A percentile compares a stretch with the other conserved stretches of the same genome.
These are phyloP conservation scores for Furcasterigmium sp. DNA, from an alignment of 2,329 filamentous ascomycete species.

Conservation along the genomic window DNA sequence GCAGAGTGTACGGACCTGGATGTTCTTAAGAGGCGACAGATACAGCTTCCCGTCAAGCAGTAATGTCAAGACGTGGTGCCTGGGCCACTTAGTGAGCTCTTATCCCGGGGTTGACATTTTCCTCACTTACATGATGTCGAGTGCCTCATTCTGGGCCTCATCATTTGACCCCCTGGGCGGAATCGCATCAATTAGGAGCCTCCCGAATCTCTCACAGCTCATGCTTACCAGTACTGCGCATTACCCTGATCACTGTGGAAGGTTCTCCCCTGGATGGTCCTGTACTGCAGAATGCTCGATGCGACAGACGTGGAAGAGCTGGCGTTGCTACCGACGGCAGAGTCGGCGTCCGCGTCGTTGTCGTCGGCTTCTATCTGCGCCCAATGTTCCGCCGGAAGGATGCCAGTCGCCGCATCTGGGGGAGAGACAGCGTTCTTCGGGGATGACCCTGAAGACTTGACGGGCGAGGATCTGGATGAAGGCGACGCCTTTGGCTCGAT, in stretches of 20 bases:
- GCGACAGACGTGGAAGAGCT: constrained; percentile 19
- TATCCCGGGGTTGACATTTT: not conserved
- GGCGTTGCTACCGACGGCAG: constrained; percentile 8
- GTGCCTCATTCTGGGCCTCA: constrained; percentile 20
- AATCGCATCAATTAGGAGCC: constrained; percentile 11
- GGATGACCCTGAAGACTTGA: no score
- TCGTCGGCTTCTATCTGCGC: not conserved
- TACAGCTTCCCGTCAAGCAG: constrained; percentile 17
- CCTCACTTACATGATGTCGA: constrained; percentile 20
- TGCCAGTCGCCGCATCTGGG: no score
- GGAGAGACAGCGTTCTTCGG: no score
- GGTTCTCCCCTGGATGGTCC: constrained; percentile 21
- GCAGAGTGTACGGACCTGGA: constrained; percentile 25
- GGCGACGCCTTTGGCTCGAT: no score
- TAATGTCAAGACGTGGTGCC: constrained; percentile 20
- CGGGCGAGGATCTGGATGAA: no score
- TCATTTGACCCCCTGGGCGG: constrained; percentile 16
- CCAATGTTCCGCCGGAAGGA: no score
- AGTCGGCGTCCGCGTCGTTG: constrained; percentile 7
- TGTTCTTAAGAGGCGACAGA: constrained; percentile 15
- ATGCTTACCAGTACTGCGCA: constrained; percentile 17
- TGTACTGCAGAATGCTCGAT: constrained; percentile 21
- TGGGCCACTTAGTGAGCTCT: not conserved
- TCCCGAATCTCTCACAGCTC: no score
- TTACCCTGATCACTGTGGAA: constrained; percentile 20